These are phyloP conservation scores for Cornus florida DNA, from an alignment of 148 eudicot genomes.

Conservation along the genomic window DNA sequence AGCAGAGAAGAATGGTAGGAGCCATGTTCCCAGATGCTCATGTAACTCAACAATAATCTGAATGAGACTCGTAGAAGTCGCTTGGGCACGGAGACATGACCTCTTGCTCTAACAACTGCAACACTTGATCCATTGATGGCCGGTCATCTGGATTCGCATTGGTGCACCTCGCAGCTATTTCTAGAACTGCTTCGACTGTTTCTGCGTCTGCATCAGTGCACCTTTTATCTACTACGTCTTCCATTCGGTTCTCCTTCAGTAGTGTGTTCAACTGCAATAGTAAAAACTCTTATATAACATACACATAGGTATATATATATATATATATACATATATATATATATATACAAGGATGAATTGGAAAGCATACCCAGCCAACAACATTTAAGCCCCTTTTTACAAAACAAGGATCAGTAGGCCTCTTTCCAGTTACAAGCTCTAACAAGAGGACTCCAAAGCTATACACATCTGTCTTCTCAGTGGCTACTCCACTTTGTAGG, in stretches of 20 bases:
- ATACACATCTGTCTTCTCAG: constrained; percentile 91
- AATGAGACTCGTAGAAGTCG: constrained; percentile 91
- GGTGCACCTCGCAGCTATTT: constrained; percentile 72
- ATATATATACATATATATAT: no score
- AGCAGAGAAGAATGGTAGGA: not conserved
- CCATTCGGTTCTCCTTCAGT: constrained; percentile 52
- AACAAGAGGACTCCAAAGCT: constrained; percentile 91
- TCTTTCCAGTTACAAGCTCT: constrained; percentile 88
- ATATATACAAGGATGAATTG: not conserved
- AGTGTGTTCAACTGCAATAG: constrained; percentile 64
- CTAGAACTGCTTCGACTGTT: constrained; percentile 73
- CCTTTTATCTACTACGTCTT: constrained; percentile 64
- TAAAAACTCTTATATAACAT: not conserved
- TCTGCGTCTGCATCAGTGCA: constrained; percentile 68
- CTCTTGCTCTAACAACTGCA: constrained; percentile 85
- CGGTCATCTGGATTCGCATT: constrained; percentile 72
- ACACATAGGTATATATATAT: no score
- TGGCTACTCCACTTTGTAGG: constrained; percentile 92
- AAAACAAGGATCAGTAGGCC: constrained; percentile 89
- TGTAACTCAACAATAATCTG: constrained; percentile 55
- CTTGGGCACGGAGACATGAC: constrained; percentile 92
- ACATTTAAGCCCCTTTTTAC: constrained; percentile 79
- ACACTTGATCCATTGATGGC: constrained; percentile 77
- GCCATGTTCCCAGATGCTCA: not conserved
- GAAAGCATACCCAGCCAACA: constrained; percentile 83